Percentiles rank a stretch among this genome's conserved stretches.
Evolutionary conservation across 352 stramenopile genomes (phyloP).

Genomic region (Pythium phragmitis): DNA sequence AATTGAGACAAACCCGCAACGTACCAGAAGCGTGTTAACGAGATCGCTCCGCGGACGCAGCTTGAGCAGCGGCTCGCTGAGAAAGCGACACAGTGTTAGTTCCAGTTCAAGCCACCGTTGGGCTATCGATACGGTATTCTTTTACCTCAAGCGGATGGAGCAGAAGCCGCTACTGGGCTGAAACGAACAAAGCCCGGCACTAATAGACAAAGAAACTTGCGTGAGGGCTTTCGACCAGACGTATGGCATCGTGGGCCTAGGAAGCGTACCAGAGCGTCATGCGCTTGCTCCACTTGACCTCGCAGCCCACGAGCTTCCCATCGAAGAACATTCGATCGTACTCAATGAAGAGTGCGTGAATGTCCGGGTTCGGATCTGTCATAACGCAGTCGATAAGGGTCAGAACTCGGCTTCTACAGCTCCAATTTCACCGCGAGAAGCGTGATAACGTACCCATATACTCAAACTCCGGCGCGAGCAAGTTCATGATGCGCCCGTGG

Average conservation of each 20-base stretch:
- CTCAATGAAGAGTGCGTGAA: slow-evolving; percentile 74
- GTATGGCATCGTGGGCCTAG: not conserved
- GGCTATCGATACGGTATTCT: not conserved
- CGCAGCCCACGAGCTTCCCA: slow-evolving; percentile 64
- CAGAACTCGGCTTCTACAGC: slow-evolving; percentile 9
- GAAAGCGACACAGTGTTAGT: not conserved
- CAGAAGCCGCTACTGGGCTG: slow-evolving; percentile 76
- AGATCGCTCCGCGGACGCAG: slow-evolving; percentile 79
- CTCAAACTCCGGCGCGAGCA: slow-evolving; percentile 70
- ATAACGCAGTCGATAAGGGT: not conserved
- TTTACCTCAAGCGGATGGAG: slow-evolving; percentile 79
- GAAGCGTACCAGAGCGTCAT: slow-evolving; percentile 83
- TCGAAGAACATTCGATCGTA: slow-evolving; percentile 87
- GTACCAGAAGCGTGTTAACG: slow-evolving; percentile 84
- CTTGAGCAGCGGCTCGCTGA: slow-evolving; percentile 77
- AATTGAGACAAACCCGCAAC: not conserved
- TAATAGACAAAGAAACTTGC: slow-evolving; percentile 6
- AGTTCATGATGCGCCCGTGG: slow-evolving; percentile 23
- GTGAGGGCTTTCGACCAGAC: not conserved
- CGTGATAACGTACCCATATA: slow-evolving; percentile 37
- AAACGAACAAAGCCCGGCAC: slow-evolving; percentile 79
- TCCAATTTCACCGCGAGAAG: not conserved
- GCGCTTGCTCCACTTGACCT: slow-evolving; percentile 88
- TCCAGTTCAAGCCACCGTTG: not conserved
- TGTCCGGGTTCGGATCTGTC: slow-evolving; percentile 79